Evolutionary conservation across 73 alveolate genomes (phyloP), one percentile per base, ranked within the genome.

Genomic region (Paramecium tetraurelia): DNA sequence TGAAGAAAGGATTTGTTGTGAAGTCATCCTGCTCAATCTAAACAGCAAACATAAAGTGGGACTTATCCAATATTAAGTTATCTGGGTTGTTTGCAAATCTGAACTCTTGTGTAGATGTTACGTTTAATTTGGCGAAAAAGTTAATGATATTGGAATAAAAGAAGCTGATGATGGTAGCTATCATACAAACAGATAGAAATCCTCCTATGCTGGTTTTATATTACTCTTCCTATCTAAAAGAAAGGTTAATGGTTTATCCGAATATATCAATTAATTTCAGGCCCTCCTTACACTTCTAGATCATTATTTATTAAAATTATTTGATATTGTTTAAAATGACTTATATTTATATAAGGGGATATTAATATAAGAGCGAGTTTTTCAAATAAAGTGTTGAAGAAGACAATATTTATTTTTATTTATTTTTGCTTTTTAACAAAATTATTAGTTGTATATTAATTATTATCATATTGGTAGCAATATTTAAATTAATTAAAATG

Each of bases 41-140:
- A 46, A 80, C 90, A 18, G 90, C 90, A 14, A 40, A 80, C 90
- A 80, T 80, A 80, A 80, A 80, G 44, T 80, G 22, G 22, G 20
- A 11, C 8, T 22, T 9, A 44, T 27, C 57, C 29, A 80, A 20
- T 5, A 24, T 46, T 2, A 80, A 18, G 16, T 11, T 31, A 22
- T 35, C 50, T 0, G 90, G 90, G 1, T 80, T 27, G 4, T 24
- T 21, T 7, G 48, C 75, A 24, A 80, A 80, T 10, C 3, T 22
- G 14, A 80, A 11, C 43, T 40, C 50, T 8, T 10, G 12, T n/a
- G 90, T 43, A 21, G 90, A 41, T 8, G 90, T 43, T 14, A 80
- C 70, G 10, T 40, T 18, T 4, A 33, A 16, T 63, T 40, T 80
- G 48, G 89, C 89, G 18, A 76, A 76, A 29, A 76, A 76, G 27